Conservation (phyloP, 768 basidiomycete genomes). For the Mycena albidolilacea region DNA sequence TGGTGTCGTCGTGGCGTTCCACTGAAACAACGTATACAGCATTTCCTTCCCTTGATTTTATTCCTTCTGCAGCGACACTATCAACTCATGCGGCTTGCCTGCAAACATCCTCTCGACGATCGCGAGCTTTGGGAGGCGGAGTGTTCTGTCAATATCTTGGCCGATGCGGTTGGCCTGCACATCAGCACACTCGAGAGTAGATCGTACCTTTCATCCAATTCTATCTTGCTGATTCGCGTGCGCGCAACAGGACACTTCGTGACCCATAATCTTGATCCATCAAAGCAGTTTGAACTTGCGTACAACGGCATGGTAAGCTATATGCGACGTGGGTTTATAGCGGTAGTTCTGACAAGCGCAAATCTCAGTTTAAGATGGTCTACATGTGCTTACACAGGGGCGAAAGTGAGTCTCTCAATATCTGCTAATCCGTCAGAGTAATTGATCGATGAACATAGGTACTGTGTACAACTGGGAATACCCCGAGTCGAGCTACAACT, state of each 20-base stretch:
- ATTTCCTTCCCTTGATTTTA: slow-evolving; percentile 3
- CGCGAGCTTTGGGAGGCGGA: slow-evolving; percentile 5
- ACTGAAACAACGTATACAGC: neutral
- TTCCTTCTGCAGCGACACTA: slow-evolving; percentile 2
- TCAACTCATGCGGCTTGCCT: slow-evolving; percentile 1
- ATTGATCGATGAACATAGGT: neutral
- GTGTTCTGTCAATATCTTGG: neutral
- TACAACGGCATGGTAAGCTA: slow-evolving; percentile 25
- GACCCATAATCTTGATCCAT: slow-evolving; percentile 12
- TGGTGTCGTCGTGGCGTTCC: no score
- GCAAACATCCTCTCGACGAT: slow-evolving; percentile 12
- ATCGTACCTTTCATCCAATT: neutral
- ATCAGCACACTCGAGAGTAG: slow-evolving; percentile 11
- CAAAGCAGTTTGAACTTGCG: slow-evolving; percentile 15
- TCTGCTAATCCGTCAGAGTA: neutral
- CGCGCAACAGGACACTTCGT: slow-evolving; percentile 6
- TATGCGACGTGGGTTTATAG: neutral
- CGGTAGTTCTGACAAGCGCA: neutral
- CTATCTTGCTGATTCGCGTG: neutral
- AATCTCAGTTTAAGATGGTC: neutral
- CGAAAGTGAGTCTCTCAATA: neutral
- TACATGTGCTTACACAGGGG: neutral
- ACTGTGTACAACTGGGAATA: neutral
- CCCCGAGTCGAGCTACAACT: neutral
- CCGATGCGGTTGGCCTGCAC: neutral